Base-by-base conservation (phyloP, 768 basidiomycete genomes). In the Termitomyces eurrhizus region DNA sequence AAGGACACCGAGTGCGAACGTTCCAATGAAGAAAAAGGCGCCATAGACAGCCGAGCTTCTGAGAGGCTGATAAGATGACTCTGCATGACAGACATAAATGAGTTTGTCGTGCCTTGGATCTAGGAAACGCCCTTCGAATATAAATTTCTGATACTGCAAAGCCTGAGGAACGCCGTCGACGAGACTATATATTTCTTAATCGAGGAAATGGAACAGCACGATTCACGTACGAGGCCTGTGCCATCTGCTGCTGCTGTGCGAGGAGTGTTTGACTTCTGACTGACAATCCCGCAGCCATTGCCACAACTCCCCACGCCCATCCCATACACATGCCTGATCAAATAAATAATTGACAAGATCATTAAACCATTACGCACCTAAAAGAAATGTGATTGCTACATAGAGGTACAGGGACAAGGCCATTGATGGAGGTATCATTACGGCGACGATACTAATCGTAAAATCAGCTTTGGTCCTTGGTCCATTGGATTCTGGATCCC, bases 241-340 rank as follows among this genome's bases (percentile, higher is more conserved):
- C 72, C 13, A 65, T 46, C 57, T 76, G 70, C 50, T 70, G 63
- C 52, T 77, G 76, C 24, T 68, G 65, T 7, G 71, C 73, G 8
- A 79, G 65, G 12, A 77, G 67, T 18, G 71, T 56, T 36, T 72
- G 68, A 59, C 73, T 75, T 55, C 78, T 70, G 1, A 70, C 77
- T 52, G 74, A 66, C 26, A 75, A 64, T 5, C 72, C 76, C 9
- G 79, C 72, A 4, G 74, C 78, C 77, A 79, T 81, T 0, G 74
- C 74, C 14, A 76, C 79, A 52, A 65, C 71, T 29, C 77, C 78
- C 75, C 78, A 78, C 21, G 77, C 80, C 80, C 80, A 80, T 18
- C 79, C 79, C 32, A 78, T 46, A 21, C 77, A 62, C 76, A 81
- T 77, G 0, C 79, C 77, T 75, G 35, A 18, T 42, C 26, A 16